A percentile compares a stretch with the other conserved stretches of the same genome.
Evolutionary conservation across 2,329 filamentous ascomycete genomes (phyloP).

Genomic region (Curvularia lunata): DNA sequence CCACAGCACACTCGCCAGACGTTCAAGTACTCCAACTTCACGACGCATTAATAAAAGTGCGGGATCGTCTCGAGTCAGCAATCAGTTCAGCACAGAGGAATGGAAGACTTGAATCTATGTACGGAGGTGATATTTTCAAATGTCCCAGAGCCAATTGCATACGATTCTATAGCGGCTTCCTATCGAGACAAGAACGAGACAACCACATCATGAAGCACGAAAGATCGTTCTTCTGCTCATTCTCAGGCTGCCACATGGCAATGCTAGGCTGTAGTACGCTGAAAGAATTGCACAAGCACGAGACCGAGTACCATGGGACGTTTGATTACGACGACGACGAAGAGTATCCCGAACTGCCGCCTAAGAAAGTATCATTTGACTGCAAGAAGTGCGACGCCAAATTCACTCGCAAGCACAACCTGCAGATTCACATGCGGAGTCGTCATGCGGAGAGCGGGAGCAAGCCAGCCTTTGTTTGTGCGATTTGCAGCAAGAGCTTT

Average conservation of each 20-base stretch:
- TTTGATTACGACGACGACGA: conserved; percentile 12
- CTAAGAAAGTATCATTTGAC: conserved; percentile 4
- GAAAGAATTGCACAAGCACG: conserved; percentile 11
- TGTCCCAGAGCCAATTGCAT: conserved; percentile 11
- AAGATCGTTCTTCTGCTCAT: conserved; percentile 14
- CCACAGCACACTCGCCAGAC: neutral
- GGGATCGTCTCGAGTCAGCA: neutral
- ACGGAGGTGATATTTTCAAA: conserved; percentile 12
- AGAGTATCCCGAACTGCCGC: conserved; percentile 9
- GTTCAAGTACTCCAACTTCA: neutral
- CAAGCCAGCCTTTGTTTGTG: conserved; percentile 5
- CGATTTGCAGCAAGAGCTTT: conserved; percentile 13
- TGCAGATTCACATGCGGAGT: conserved; percentile 14
- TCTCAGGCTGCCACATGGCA: conserved; percentile 11
- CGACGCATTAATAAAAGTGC: neutral
- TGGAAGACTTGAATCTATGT: neutral
- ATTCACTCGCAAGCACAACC: conserved; percentile 14
- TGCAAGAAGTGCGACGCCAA: conserved; percentile 10
- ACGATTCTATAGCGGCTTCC: conserved; percentile 11
- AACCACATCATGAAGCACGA: conserved; percentile 12
- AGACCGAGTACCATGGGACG: conserved; percentile 9
- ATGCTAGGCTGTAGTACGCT: conserved; percentile 7
- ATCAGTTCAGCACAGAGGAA: neutral
- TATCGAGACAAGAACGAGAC: conserved; percentile 2
- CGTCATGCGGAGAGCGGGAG: conserved; percentile 5